Evolutionary conservation across 305 asterid species (phyloP).

Genomic region (Nicotiana rustica): DNA sequence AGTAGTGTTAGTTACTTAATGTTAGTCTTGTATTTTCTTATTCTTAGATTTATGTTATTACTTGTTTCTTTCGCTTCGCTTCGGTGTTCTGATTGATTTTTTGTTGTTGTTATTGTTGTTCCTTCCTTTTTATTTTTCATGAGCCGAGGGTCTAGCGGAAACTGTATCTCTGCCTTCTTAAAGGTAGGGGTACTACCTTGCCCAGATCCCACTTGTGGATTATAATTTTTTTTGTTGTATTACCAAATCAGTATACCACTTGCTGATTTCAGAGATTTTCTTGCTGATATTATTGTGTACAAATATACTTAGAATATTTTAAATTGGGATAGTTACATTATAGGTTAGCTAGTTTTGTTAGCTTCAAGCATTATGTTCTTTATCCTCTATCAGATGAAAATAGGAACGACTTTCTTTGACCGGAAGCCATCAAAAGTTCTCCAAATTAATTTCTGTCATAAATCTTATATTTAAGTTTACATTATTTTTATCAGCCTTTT

Average conservation of each 20-base stretch:
- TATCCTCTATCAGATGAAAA: neutral
- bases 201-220: no score
- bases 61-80: no score
- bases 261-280: neutral
- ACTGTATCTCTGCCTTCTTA: no score
- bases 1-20: no score
- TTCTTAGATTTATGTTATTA: no score
- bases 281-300: constrained; percentile 1
- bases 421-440: neutral
- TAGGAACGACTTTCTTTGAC: neutral
- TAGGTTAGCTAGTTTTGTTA: neutral
- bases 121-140: no score
- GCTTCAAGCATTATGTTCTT: neutral
- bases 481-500: neutral
- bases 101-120: no score
- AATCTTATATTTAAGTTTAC: constrained; percentile 7
- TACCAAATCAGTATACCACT: neutral
- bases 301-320: neutral
- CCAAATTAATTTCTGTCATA: constrained; percentile 7
- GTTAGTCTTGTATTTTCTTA: no score
- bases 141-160: no score
- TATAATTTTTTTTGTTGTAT: no score
- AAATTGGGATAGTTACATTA: neutral
- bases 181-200: no score
- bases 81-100: no score